Conservation (phyloP, 345 rosid genomes). For the Brassica carinata region DNA sequence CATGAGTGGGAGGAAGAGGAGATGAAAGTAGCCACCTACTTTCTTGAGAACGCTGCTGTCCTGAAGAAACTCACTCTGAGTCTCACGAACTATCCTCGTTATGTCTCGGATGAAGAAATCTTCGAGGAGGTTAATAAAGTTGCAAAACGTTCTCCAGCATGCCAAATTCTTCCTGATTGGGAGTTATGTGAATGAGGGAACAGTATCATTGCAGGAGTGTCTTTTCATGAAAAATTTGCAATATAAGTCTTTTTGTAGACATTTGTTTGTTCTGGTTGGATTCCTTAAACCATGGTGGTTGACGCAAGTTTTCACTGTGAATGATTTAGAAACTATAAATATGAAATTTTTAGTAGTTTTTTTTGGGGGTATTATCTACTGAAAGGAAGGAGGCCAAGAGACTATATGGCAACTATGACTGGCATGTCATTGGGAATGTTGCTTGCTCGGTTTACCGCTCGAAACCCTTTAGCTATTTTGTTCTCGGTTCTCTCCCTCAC, state of each 20-base stretch:
- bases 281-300: background rate
- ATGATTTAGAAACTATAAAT: constrained; percentile 1
- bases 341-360: background rate
- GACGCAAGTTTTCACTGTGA: constrained; percentile 2
- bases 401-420: constrained; percentile 52
- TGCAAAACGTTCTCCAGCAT: constrained; percentile 11
- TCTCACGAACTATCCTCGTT: background rate
- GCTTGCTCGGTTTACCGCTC: constrained; percentile 73
- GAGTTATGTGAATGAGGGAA: background rate
- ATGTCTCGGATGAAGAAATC: background rate
- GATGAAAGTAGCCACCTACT: constrained; percentile 11
- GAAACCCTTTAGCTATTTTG: constrained; percentile 77
- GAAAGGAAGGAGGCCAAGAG: constrained; percentile 82
- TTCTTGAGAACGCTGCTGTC: constrained; percentile 22
- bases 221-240: background rate
- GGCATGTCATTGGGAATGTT: constrained; percentile 96
- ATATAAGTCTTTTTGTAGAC: background rate
- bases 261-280: background rate
- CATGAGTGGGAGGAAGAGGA: background rate
- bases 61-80: constrained; percentile 13
- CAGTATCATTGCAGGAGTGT: background rate
- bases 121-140: constrained; percentile 1
- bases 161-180: background rate
- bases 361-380: background rate
- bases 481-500: constrained; percentile 77